These are phyloP conservation scores for Colletotrichum lentis DNA, from an alignment of 2,329 filamentous ascomycete genomes.

Conservation along the genomic window DNA sequence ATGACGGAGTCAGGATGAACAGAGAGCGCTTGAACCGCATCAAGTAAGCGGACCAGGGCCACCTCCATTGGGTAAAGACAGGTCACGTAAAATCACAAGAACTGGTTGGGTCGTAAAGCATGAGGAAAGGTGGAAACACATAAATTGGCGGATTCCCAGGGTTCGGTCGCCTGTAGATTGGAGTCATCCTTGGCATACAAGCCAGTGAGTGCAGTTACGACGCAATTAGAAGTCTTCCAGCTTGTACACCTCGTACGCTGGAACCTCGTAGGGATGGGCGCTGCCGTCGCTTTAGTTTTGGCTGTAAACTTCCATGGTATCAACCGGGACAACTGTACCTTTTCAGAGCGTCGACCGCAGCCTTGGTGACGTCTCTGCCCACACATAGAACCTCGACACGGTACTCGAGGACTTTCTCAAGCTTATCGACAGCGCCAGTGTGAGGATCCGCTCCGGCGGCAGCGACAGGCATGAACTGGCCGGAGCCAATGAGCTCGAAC, in stretches of 20 bases:
- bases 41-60: slow-evolving; percentile 42
- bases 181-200: neutral
- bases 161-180: slow-evolving; percentile 11
- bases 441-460: slow-evolving; percentile 55
- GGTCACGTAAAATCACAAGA: neutral
- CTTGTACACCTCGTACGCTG: slow-evolving; percentile 44
- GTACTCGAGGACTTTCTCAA: slow-evolving; percentile 58
- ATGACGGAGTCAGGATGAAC: slow-evolving; percentile 83
- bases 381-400: slow-evolving; percentile 58
- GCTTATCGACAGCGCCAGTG: slow-evolving; percentile 53
- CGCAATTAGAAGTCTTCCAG: slow-evolving; percentile 40
- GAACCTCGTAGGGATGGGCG: slow-evolving; percentile 43
- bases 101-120: neutral
- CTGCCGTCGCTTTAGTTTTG: slow-evolving; percentile 29
- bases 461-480: slow-evolving; percentile 55
- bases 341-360: slow-evolving; percentile 59
- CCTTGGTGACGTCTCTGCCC: slow-evolving; percentile 51
- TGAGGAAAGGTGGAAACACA: neutral
- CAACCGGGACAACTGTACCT: slow-evolving; percentile 45
- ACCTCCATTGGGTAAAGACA: neutral
- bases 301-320: neutral
- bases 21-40: slow-evolving; percentile 74
- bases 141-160: neutral
- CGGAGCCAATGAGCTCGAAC: slow-evolving; percentile 49
- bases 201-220: neutral